Conservation (phyloP, 129 eudicot species). For the Arctium minus region DNA sequence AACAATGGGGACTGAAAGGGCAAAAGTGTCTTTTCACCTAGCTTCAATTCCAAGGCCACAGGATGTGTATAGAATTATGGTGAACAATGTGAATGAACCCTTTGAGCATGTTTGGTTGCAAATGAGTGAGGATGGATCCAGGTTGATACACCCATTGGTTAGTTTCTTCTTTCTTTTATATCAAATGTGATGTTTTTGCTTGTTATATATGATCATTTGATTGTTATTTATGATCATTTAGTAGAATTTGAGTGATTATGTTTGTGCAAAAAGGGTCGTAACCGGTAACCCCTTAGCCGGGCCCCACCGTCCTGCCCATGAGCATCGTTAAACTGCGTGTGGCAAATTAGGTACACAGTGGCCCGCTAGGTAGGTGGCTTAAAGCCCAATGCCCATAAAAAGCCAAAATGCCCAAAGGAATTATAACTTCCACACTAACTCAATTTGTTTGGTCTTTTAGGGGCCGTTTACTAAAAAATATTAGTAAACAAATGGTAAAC, state of each 20-base stretch:
- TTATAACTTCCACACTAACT: background rate
- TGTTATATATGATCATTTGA: background rate
- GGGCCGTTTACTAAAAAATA: background rate
- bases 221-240: background rate
- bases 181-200: background rate
- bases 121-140: slow-evolving; percentile 71
- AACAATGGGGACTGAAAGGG: slow-evolving; percentile 29
- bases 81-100: slow-evolving; percentile 64
- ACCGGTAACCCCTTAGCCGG: background rate
- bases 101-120: slow-evolving; percentile 83
- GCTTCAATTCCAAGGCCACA: slow-evolving; percentile 66
- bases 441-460: background rate
- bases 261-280: background rate
- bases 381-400: background rate
- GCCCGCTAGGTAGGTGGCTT: background rate
- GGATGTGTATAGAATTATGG: slow-evolving; percentile 71
- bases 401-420: background rate
- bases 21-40: slow-evolving; percentile 72
- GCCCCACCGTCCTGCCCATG: background rate
- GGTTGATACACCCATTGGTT: slow-evolving; percentile 75
- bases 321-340: background rate
- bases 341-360: background rate
- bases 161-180: slow-evolving; percentile 10
- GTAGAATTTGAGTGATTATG: background rate
- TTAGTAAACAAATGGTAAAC: too few species aligned